phyloP scores from a whole-genome alignment of 2,329 filamentous ascomycete genomes.

The Pezicula carpinea region DNA sequence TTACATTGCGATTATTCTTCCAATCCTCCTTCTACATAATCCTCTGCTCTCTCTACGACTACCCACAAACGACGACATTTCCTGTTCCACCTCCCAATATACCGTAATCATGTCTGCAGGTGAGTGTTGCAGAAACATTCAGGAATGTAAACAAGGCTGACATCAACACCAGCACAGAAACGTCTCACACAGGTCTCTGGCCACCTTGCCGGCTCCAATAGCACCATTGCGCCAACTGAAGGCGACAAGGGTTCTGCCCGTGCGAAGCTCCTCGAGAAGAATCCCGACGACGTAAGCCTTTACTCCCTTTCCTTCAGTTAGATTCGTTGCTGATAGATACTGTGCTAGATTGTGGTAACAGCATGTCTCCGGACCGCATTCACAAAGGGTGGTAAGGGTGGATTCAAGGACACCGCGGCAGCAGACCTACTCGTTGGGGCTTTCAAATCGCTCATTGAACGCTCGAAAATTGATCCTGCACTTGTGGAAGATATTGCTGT shows the following conservation, averaged over 20 bases:
- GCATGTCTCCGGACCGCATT: conserved; percentile 87
- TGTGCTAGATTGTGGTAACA: conserved; percentile 74
- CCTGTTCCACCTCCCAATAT: background rate
- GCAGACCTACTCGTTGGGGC: conserved; percentile 82
- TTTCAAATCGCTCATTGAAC: conserved; percentile 74
- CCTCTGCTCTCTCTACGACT: background rate
- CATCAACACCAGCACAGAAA: conserved; percentile 21
- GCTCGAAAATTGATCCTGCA: conserved; percentile 81
- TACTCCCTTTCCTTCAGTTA: background rate
- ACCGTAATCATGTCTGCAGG: conserved; percentile 4
- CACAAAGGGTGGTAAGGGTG: conserved; percentile 88
- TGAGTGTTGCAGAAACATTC: background rate
- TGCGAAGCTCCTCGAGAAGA: conserved; percentile 53
- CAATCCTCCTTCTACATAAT: background rate
- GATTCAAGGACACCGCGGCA: conserved; percentile 89
- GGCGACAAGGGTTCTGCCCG: conserved; percentile 15
- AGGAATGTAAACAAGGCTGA: conserved; percentile 13
- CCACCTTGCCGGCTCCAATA: conserved; percentile 48
- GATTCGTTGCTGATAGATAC: conserved; percentile 4
- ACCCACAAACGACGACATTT: background rate
- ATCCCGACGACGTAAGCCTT: conserved; percentile 58
- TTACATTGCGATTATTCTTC: background rate
- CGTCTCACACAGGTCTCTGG: conserved; percentile 49
- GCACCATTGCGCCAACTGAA: conserved; percentile 16
- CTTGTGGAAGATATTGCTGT: conserved; percentile 92